These are phyloP conservation scores for grape (Vitis vinifera) DNA, from an alignment of 164 flowering plant species.

Conservation along the genomic window DNA sequence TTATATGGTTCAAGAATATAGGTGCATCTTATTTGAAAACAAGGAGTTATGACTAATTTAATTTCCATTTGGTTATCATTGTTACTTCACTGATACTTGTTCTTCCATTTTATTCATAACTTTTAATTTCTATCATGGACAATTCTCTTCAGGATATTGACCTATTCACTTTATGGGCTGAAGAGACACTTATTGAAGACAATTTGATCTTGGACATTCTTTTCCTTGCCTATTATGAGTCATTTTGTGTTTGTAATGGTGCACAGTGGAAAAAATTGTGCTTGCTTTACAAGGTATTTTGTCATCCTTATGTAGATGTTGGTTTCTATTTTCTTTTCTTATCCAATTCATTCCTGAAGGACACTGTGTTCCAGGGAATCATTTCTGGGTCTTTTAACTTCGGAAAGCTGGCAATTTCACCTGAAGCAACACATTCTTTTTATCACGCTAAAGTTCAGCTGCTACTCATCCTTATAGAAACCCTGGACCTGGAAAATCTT, in stretches of 20 bases:
- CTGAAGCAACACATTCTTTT: constrained; percentile 56
- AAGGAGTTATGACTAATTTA: background rate
- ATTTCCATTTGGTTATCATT: background rate
- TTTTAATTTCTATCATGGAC: background rate
- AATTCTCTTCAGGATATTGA: constrained; percentile 63
- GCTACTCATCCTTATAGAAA: constrained; percentile 79
- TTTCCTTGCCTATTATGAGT: constrained; percentile 82
- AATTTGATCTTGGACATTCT: constrained; percentile 82
- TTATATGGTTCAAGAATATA: background rate
- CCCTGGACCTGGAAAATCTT: constrained; percentile 78
- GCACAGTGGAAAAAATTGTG: constrained; percentile 77
- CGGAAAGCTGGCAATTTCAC: constrained; percentile 62
- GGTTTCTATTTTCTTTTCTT: background rate
- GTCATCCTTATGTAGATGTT: constrained; percentile 1
- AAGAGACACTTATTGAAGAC: constrained; percentile 83
- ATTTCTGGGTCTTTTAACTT: constrained; percentile 58
- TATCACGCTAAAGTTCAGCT: constrained; percentile 75
- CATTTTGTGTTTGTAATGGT: constrained; percentile 60
- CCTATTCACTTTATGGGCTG: constrained; percentile 85
- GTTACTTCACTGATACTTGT: background rate
- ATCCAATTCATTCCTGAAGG: constrained; percentile 12
- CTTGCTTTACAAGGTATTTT: constrained; percentile 67
- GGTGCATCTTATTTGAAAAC: background rate
- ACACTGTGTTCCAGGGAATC: constrained; percentile 51
- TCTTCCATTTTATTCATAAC: background rate